Percentiles rank a stretch among this genome's conserved stretches.
These are phyloP conservation scores for Pseudogymnoascus sp. DNA, from an alignment of 2,329 filamentous ascomycete species.

Conservation along the genomic window DNA sequence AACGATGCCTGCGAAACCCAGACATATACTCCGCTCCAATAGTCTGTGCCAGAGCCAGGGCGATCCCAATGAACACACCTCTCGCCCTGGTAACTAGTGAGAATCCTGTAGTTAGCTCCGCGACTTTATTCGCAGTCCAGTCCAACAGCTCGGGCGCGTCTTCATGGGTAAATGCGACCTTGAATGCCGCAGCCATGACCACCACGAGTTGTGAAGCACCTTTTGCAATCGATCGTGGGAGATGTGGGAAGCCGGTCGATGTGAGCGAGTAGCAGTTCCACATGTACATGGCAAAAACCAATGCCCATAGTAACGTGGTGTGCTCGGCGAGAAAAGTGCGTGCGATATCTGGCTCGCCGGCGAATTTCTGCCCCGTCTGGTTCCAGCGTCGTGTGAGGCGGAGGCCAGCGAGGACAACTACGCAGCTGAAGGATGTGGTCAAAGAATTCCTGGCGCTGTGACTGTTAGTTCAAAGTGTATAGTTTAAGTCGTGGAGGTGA, in stretches of 20 bases:
- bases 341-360: constrained; percentile 82
- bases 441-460: constrained; percentile 16
- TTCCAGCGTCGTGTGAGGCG: constrained; percentile 78
- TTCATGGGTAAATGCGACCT: constrained; percentile 76
- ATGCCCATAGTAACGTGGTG: constrained; percentile 61
- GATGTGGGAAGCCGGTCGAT: constrained; percentile 20
- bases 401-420: constrained; percentile 50
- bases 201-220: constrained; percentile 35
- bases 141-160: constrained; percentile 78
- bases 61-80: constrained; percentile 40
- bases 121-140: constrained; percentile 28
- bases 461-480: constrained; percentile 18
- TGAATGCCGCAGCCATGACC: constrained; percentile 66
- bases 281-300: constrained; percentile 63
- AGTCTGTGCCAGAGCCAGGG: constrained; percentile 28
- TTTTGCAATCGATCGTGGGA: constrained; percentile 24
- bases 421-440: constrained; percentile 18
- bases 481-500: neutral
- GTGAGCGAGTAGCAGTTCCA: constrained; percentile 32
- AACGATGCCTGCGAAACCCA: neutral
- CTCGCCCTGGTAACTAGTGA: constrained; percentile 30
- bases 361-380: constrained; percentile 93
- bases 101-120: constrained; percentile 18
- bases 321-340: constrained; percentile 59
- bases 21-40: constrained; percentile 38